Conservation (phyloP, 495 filamentous ascomycete genomes). For the Podospora tetraspora region DNA sequence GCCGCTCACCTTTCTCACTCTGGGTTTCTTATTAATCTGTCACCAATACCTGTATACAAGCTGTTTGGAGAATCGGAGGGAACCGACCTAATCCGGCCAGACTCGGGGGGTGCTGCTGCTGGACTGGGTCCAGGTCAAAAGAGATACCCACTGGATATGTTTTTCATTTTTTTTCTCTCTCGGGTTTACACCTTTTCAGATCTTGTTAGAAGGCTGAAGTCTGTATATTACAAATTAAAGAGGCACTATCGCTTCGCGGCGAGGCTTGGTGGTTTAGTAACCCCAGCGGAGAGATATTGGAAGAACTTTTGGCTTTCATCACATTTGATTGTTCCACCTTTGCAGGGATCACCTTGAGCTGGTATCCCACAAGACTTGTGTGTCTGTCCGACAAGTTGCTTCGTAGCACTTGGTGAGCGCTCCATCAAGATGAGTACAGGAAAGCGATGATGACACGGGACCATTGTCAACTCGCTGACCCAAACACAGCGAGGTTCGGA, state of each 20-base stretch:
- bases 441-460: too few species aligned
- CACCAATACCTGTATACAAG: conserved; percentile 30
- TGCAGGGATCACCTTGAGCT: neutral
- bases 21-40: conserved; percentile 10
- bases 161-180: conserved; percentile 25
- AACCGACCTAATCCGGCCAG: conserved; percentile 24
- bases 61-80: conserved; percentile 18
- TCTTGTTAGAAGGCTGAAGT: conserved; percentile 24
- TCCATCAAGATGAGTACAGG: too few species aligned
- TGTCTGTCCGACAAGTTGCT: too few species aligned
- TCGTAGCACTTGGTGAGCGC: too few species aligned
- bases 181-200: neutral
- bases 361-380: neutral
- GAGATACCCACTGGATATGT: conserved; percentile 42
- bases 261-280: conserved; percentile 13
- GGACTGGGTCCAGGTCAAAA: conserved; percentile 46
- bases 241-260: conserved; percentile 43
- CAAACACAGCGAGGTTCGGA: too few species aligned
- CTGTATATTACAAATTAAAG: conserved; percentile 39
- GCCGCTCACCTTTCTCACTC: conserved; percentile 23
- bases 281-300: neutral
- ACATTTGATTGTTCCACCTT: neutral
- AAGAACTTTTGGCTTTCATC: conserved; percentile 12
- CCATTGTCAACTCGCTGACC: too few species aligned
- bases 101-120: conserved; percentile 35